Evolutionary conservation across 2,329 filamentous ascomycete species (phyloP), one percentile per base, ranked within the genome.

Genomic region (Stachybotrys chartarum): DNA sequence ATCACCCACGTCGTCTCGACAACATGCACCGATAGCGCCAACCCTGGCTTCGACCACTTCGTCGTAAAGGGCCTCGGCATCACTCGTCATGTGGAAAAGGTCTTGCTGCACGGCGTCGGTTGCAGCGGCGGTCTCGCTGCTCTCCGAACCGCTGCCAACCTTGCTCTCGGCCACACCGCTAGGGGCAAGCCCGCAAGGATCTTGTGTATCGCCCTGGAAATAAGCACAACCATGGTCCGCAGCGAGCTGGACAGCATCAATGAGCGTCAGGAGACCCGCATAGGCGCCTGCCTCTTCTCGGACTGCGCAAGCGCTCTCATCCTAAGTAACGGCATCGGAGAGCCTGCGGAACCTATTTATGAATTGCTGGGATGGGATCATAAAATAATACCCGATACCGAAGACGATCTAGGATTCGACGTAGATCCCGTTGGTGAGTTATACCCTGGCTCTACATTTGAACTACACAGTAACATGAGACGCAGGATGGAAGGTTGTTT

Each of bases 1-100:
- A 83, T 88, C 58, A 88, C 84, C 3, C 85, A 88, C 62, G 75
- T 87, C 46, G 83, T 88, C 8, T 80, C 83, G 30, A 86, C 84
- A 0, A 87, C 84, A 6, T 88, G 85, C 65, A 88, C 85, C 8
- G 82, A 88, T 65, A 86, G 83, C 59, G 83, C 84, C 16, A 88
- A 87, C 64, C 85, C 85, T 0, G 85, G 85, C 1, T 88, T 83
- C 64, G 85, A 88, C 60, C 82, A 87, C 66, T 85, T 76, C 58
- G 81, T 88, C 30, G 78, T 78, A 53, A 83, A 81, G 63, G 72
- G 75, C 5, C 70, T 88, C 3, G 82, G 82, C 0, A 73, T 87
- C 32, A 72, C 73, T n/a, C 72, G 78, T 39, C 72, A 71, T n/a
- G 77, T 85, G 3, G 83, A 88, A 61, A 86, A 84, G 63, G 80